Evolutionary conservation across 495 filamentous ascomycete genomes (phyloP).

Genomic region (Arthonia radiata): DNA sequence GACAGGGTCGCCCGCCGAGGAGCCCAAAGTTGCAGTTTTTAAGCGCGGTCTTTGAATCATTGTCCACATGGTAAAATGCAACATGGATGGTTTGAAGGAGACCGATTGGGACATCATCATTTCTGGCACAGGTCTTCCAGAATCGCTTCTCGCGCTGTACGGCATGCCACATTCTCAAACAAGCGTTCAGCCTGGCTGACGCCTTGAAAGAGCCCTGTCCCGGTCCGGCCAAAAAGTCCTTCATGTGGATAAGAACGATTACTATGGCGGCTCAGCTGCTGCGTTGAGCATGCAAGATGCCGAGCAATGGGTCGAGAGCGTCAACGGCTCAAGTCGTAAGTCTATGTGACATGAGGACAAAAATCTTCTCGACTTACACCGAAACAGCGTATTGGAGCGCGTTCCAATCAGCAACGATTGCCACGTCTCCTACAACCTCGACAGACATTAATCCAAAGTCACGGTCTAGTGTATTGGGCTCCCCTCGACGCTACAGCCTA

Average conservation of each 20-base stretch:
- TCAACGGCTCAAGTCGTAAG: too few species aligned
- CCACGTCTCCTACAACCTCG: too few species aligned
- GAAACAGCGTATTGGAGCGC: too few species aligned
- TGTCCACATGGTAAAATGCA: too few species aligned
- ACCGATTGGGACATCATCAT: slow-evolving; percentile 83
- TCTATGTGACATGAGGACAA: too few species aligned
- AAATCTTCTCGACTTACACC: too few species aligned
- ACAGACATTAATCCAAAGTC: too few species aligned
- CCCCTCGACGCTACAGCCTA: slow-evolving; percentile 58
- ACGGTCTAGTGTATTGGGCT: too few species aligned
- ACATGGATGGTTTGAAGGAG: slow-evolving; percentile 58
- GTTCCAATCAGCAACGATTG: too few species aligned
- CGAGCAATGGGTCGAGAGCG: slow-evolving; percentile 38
- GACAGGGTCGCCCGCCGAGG: too few species aligned
- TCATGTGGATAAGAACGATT: slow-evolving; percentile 66
- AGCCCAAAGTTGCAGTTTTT: too few species aligned
- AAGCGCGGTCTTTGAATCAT: too few species aligned
- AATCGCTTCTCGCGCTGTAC: slow-evolving; percentile 87
- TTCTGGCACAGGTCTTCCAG: slow-evolving; percentile 64
- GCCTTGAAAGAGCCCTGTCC: slow-evolving; percentile 55
- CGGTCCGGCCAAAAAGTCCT: slow-evolving; percentile 78
- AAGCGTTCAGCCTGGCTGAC: slow-evolving; percentile 33
- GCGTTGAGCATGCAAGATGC: slow-evolving; percentile 71
- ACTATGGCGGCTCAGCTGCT: slow-evolving; percentile 70
- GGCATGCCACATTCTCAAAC: slow-evolving; percentile 13